Evolutionary conservation across 169 alveolate genomes (phyloP), one percentile per base, ranked within the genome.

Genomic region (Plasmodium chabaudi): DNA sequence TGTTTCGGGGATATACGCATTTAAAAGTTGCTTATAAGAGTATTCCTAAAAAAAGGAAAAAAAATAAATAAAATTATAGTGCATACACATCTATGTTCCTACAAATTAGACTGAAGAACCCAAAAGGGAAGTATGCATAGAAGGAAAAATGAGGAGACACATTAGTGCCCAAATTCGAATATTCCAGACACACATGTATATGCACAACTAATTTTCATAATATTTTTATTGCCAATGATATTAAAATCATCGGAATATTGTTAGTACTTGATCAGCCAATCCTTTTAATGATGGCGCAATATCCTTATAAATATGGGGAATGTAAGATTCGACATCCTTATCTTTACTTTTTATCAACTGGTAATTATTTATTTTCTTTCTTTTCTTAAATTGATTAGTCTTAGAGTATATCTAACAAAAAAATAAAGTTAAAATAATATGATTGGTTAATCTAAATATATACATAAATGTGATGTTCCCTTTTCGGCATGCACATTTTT

Each of bases 1-100:
- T 19, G 91, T 86, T 70, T 86, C 91, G 9, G 91, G 91, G 27
- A 86, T 69, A 7, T 86, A 86, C 17, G 87, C 84, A 70, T 70
- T 57, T 42, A 86, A 51, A 25, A 86, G 57, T 42, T 86, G 65
- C 71, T 86, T 86, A 65, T 86, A 86, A 4, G 91, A 86, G 42
- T 86, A 53, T 25, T 86, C 91, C 91, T 86, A 56, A 12, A 47
- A n/a, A 51, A 1, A 15, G 3, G 13, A 3, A 34, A 34, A 34
- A 34, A 34, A 34, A 3, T 3, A 34, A 34, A 34, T 34, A 3
- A 34, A 34, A 5, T 34, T 34, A 34, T 34, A 34, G 42, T 34
- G 7, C 5, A 34, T 34, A 5, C 42, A 34, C 6, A 34, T 34
- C 7, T 0, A 34, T 3, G 42, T 34, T 34, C 7, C 42, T 34